Percentiles rank a stretch among this genome's conserved stretches.
Evolutionary conservation across 306 rosid species (phyloP).

Genomic region (Macrotyloma uniflorum): DNA sequence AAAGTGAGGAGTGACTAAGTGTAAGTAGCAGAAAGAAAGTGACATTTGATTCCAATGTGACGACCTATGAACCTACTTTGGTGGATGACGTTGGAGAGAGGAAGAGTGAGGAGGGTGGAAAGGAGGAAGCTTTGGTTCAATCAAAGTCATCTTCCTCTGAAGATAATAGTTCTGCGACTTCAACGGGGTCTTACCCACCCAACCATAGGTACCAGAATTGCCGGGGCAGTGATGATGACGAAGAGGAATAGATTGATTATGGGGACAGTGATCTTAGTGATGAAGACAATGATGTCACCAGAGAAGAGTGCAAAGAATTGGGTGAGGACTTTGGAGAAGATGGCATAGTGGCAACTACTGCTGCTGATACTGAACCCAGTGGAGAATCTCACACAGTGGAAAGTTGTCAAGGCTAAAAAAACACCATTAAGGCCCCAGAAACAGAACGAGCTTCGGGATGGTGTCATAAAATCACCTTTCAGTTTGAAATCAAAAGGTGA

Average conservation of each 20-base stretch:
- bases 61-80: constrained; percentile 65
- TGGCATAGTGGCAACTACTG: constrained; percentile 37
- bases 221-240: constrained; percentile 76
- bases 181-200: constrained; percentile 62
- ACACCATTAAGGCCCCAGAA: constrained; percentile 56
- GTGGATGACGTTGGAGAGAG: constrained; percentile 43
- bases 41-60: constrained; percentile 77
- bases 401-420: constrained; percentile 64
- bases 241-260: constrained; percentile 51
- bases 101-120: constrained; percentile 41
- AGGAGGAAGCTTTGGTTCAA: constrained; percentile 39
- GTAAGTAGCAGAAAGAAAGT: constrained; percentile 69
- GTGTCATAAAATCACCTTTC: constrained; percentile 46
- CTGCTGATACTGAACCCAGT: constrained; percentile 63
- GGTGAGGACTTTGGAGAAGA: constrained; percentile 42
- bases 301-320: constrained; percentile 35
- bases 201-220: constrained; percentile 78
- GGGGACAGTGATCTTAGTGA: constrained; percentile 60
- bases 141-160: constrained; percentile 66
- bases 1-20: constrained; percentile 56
- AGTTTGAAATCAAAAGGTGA: constrained; percentile 49
- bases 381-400: constrained; percentile 82
- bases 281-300: constrained; percentile 24
- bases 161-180: constrained; percentile 56
- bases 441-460: constrained; percentile 49